phyloP scores from a whole-genome alignment of 306 rosid genomes.

The Abrus pulchellus region DNA sequence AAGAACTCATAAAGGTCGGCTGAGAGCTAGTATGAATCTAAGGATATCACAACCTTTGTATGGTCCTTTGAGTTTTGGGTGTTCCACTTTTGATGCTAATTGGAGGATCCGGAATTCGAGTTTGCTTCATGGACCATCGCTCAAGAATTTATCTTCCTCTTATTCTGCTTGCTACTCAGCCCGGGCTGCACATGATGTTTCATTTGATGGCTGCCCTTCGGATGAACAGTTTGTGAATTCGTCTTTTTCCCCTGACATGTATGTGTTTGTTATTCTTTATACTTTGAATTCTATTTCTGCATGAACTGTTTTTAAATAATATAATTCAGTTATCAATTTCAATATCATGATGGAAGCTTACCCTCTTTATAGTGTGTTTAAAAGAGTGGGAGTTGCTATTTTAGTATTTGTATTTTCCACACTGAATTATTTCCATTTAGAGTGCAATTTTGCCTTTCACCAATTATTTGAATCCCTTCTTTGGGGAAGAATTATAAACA shows the following conservation, averaged over 20 bases:
- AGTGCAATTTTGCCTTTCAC: slow-evolving; percentile 35
- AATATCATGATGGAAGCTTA: slow-evolving; percentile 4
- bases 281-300: slow-evolving; percentile 10
- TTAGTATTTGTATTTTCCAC: background rate
- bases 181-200: slow-evolving; percentile 63
- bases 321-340: slow-evolving; percentile 13
- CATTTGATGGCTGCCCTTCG: slow-evolving; percentile 61
- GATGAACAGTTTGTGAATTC: slow-evolving; percentile 60
- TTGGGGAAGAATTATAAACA: background rate
- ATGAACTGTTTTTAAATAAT: slow-evolving; percentile 7
- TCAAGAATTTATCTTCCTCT: slow-evolving; percentile 43
- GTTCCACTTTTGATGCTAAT: background rate
- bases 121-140: slow-evolving; percentile 35
- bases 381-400: slow-evolving; percentile 27
- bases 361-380: slow-evolving; percentile 10
- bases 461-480: slow-evolving; percentile 26
- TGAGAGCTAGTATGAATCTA: slow-evolving; percentile 58
- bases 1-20: slow-evolving; percentile 47
- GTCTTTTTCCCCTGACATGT: slow-evolving; percentile 55
- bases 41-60: slow-evolving; percentile 50
- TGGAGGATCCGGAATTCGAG: slow-evolving; percentile 47
- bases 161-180: slow-evolving; percentile 56
- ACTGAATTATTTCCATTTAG: background rate
- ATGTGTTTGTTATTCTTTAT: background rate
- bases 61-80: slow-evolving; percentile 44